Conservation (phyloP, 139 green algal genomes). For the Auxenochlorella pyrenoidosa region DNA sequence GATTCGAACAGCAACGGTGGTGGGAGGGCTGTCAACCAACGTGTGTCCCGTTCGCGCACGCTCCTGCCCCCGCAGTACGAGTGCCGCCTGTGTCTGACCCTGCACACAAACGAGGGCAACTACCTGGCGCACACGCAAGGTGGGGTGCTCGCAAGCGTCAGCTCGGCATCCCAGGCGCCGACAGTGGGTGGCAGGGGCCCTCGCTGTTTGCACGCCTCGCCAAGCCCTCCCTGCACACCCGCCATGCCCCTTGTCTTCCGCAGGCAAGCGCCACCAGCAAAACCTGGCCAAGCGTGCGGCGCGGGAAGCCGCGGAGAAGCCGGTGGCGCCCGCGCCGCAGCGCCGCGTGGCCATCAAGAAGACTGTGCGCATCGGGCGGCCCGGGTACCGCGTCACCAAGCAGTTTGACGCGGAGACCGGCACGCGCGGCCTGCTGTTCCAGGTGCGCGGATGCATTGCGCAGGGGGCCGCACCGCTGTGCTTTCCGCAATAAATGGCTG, state of each 20-base stretch:
- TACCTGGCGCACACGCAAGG: constrained; percentile 99
- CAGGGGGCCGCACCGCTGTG: background rate
- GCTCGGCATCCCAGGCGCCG: too few relatives aligned
- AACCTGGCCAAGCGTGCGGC: constrained; percentile 99
- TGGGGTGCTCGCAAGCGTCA: background rate
- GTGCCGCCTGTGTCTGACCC: constrained; percentile 97
- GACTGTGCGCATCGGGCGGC: constrained; percentile 92
- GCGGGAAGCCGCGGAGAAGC: constrained; percentile 90
- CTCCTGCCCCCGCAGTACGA: constrained; percentile 82
- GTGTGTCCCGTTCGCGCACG: background rate
- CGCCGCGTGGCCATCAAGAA: constrained; percentile 75
- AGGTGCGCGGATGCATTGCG: constrained; percentile 72
- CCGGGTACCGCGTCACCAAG: constrained; percentile 99
- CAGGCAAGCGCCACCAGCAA: constrained; percentile 95
- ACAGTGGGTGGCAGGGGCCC: too few relatives aligned
- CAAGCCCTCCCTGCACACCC: background rate
- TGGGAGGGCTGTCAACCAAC: too few relatives aligned
- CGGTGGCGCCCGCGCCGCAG: constrained; percentile 73
- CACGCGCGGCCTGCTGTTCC: constrained; percentile 94
- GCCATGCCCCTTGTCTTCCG: background rate
- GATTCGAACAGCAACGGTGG: too few relatives aligned
- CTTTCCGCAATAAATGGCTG: background rate
- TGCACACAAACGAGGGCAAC: constrained; percentile 99
- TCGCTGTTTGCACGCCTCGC: background rate
- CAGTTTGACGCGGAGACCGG: constrained; percentile 87